Evolutionary conservation across 345 rosid genomes (phyloP).

Genomic region (Eucalyptus pauciflora): DNA sequence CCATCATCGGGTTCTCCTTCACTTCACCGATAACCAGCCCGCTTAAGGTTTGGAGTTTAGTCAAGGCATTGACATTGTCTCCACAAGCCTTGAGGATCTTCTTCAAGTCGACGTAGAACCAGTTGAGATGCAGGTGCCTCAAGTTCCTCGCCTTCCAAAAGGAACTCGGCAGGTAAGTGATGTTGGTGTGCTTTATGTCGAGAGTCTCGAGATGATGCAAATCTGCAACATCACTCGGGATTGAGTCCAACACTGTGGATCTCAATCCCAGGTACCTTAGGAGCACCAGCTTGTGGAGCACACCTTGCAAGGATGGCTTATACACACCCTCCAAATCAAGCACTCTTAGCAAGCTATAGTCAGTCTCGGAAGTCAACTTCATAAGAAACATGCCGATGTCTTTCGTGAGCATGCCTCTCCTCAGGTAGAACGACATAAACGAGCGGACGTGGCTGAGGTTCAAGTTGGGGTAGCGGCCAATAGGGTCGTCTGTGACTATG

Average conservation of each 20-base stretch:
- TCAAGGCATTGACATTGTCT: not conserved
- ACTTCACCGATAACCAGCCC: not conserved
- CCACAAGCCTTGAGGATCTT: not conserved
- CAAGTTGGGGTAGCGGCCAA: too few relatives aligned
- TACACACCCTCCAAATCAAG: conserved; percentile 11
- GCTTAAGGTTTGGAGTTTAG: not conserved
- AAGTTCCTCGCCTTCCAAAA: not conserved
- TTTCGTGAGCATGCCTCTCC: not conserved
- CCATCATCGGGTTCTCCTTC: accelerated
- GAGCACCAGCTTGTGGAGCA: not conserved
- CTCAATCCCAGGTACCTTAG: conserved; percentile 17
- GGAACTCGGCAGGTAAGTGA: not conserved
- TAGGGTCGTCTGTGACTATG: too few relatives aligned
- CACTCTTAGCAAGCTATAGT: too few relatives aligned
- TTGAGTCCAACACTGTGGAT: not conserved
- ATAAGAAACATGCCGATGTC: too few relatives aligned
- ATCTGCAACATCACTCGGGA: not conserved
- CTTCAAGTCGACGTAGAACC: not conserved
- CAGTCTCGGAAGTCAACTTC: too few relatives aligned
- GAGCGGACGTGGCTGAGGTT: too few relatives aligned
- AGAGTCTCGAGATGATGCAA: not conserved
- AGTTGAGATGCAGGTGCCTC: not conserved
- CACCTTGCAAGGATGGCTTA: not conserved
- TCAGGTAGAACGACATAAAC: too few relatives aligned
- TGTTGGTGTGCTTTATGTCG: conserved; percentile 4